A percentile compares a stretch with the other conserved stretches of the same genome.
Evolutionary conservation across 495 filamentous ascomycete genomes (phyloP).

Genomic region (Xylaria grammica): DNA sequence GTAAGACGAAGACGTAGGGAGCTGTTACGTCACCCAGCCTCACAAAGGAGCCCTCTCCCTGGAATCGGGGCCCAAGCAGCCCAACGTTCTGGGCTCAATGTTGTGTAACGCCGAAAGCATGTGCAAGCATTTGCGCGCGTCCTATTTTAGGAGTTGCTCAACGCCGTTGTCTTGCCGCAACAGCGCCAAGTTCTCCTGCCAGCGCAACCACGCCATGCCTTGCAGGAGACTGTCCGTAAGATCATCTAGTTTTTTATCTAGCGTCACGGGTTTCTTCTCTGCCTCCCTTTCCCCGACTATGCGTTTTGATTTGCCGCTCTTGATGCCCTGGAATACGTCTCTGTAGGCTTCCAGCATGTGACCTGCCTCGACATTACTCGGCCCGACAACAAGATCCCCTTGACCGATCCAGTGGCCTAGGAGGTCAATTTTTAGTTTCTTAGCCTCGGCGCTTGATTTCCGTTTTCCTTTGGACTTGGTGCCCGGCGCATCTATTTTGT

Average conservation of each 20-base stretch:
- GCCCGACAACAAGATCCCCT: slow-evolving; percentile 34
- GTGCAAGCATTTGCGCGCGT: neutral
- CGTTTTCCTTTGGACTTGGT: slow-evolving; percentile 12
- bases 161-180: slow-evolving; percentile 44
- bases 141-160: slow-evolving; percentile 27
- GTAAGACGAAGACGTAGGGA: too few relatives aligned
- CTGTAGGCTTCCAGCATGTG: slow-evolving; percentile 44
- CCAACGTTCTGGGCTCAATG: too few relatives aligned
- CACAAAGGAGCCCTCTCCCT: neutral
- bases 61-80: neutral
- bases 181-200: slow-evolving; percentile 70
- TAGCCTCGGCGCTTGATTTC: slow-evolving; percentile 47
- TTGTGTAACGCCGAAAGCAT: too few relatives aligned
- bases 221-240: slow-evolving; percentile 89
- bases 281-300: slow-evolving; percentile 32
- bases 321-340: neutral
- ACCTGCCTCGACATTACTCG: slow-evolving; percentile 41
- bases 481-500: neutral
- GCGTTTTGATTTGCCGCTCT: slow-evolving; percentile 20
- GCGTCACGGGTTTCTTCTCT: slow-evolving; percentile 26
- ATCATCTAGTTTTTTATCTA: slow-evolving; percentile 79
- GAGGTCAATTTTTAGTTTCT: slow-evolving; percentile 70
- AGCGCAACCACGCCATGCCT: slow-evolving; percentile 82
- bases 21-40: too few relatives aligned
- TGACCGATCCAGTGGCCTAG: slow-evolving; percentile 60